phyloP scores from a whole-genome alignment of 2,329 filamentous ascomycete species.

The Lecanicillium sp. region DNA sequence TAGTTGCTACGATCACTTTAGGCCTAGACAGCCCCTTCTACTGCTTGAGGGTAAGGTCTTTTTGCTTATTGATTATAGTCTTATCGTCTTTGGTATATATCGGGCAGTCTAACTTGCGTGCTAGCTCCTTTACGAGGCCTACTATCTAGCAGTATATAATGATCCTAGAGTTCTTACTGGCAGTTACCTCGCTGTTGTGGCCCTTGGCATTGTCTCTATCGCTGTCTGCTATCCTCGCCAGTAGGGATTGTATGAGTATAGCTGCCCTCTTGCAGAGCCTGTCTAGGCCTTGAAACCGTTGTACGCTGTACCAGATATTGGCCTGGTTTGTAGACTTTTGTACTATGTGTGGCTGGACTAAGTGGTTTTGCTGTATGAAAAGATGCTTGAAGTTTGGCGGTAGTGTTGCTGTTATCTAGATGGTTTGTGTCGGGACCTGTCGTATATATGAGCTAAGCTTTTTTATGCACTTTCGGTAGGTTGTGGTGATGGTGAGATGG shows the following conservation, averaged over 20 bases:
- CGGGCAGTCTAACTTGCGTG: background rate
- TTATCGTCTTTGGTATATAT: slow-evolving; percentile 1
- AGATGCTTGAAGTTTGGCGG: background rate
- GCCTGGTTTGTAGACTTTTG: slow-evolving; percentile 5
- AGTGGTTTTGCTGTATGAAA: slow-evolving; percentile 4
- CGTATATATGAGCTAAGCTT: slow-evolving; percentile 5
- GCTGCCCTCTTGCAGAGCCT: slow-evolving; percentile 1
- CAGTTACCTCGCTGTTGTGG: background rate
- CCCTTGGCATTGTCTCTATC: background rate
- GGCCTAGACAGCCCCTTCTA: background rate
- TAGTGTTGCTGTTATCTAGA: slow-evolving; percentile 5
- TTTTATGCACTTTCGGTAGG: background rate
- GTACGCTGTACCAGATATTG: slow-evolving; percentile 6
- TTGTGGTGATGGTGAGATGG: slow-evolving; percentile 1
- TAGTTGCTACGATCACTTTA: slow-evolving; percentile 4
- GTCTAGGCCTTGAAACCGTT: background rate
- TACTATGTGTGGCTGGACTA: slow-evolving; percentile 4
- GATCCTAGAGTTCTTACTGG: background rate
- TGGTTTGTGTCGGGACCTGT: slow-evolving; percentile 2
- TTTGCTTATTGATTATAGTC: slow-evolving; percentile 1
- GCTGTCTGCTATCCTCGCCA: background rate
- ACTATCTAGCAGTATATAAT: slow-evolving; percentile 5
- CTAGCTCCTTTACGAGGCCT: slow-evolving; percentile 3
- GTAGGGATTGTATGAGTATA: background rate
- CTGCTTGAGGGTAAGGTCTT: background rate